Base-by-base conservation (phyloP, 371 early-diverging fungal genomes). In the Chytridiales sp. region DNA sequence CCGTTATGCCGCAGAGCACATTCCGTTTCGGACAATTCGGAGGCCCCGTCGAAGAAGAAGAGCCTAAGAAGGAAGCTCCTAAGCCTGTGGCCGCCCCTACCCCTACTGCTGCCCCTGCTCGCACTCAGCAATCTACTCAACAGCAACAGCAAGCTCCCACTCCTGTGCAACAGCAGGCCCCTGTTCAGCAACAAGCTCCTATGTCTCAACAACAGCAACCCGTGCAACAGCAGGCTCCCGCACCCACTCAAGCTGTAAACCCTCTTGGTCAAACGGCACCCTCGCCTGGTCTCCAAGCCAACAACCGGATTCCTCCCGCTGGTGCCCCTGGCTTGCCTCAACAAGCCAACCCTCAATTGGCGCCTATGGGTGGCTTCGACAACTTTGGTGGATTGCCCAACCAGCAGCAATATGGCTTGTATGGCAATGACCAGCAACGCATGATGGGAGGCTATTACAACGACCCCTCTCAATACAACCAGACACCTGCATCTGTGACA, bases 21-120 rank as follows among this genome's bases (percentile, higher is more conserved):
- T 66, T 94, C 90, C 78, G 94, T 87, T 30, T 88, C 86, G 56
- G 70, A 73, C 88, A 79, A 50, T 78, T 92, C 60, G 84, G 80
- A 21, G 77, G 77, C 36, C 68, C 61, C 19, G 57, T 64, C 35
- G 73, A 73, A 32, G 68, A 68, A 27, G 67, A 69, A 0, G 41
- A 59, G 0, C 61, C 62, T 15, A 40, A 68, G 26, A 56, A 70
- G 19, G 67, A 38, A 21, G 53, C 66, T 58, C 57, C 62, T n/a
- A 62, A 70, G 54, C 43, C 61, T 36, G 62, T 66, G 4, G 51
- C 70, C 31, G 54, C 59, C 15, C 55, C 66, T 15, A 62, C 59
- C 35, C 56, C 66, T 0, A n/a, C n/a, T n/a, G 42, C 65, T 21
- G 62, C 50, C 30, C 47, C 65, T 11, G 48, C 62, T 44, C 43